Conservation (phyloP, 2,329 filamentous ascomycete species). For the Penicillium paneum region DNA sequence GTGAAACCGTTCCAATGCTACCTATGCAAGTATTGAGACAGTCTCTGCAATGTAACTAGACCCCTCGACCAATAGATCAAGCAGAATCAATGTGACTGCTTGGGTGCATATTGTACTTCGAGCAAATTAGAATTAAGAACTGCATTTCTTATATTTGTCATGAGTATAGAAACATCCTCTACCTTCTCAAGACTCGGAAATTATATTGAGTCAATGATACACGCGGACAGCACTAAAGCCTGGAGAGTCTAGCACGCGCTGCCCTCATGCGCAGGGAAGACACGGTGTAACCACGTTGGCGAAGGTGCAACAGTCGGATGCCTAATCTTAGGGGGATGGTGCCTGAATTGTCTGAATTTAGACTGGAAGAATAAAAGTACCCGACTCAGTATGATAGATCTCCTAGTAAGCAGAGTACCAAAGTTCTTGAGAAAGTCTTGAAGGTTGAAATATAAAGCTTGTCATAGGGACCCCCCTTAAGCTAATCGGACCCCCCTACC, state of each 20-base stretch:
- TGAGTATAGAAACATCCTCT: background rate
- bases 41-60: constrained; percentile 2
- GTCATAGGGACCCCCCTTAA: no score
- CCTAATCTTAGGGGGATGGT: no score
- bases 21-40: background rate
- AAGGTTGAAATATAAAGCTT: no score
- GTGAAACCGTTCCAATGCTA: background rate
- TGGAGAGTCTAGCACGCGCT: background rate
- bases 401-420: no score
- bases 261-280: background rate
- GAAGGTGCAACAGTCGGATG: no score
- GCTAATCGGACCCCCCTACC: no score
- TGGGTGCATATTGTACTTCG: background rate
- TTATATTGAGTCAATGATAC: background rate
- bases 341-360: no score
- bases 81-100: background rate
- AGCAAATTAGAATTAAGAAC: background rate
- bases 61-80: background rate
- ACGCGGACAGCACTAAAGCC: background rate
- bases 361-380: no score
- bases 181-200: background rate
- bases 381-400: no score
- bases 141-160: background rate
- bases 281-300: background rate
- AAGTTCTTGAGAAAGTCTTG: no score